Conservation (phyloP, 2,329 filamentous ascomycete genomes). For the Immersiporthe knoxdaviesiana region DNA sequence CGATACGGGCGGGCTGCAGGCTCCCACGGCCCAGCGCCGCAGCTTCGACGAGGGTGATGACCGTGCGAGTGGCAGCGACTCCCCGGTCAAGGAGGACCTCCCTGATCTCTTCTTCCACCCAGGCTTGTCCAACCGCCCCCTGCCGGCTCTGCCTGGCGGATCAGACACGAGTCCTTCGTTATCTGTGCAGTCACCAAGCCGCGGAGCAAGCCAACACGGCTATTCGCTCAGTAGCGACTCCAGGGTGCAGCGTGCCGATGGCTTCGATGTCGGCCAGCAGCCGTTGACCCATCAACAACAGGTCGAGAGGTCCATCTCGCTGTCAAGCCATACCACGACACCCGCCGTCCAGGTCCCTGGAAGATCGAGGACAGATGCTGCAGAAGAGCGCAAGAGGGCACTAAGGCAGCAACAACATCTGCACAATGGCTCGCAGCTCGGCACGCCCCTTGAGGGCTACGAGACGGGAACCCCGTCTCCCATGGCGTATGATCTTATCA, state of each 20-base stretch:
- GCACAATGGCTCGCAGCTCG: conserved; percentile 52
- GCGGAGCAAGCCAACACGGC: conserved; percentile 51
- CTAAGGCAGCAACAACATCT: conserved; percentile 56
- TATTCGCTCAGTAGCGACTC: conserved; percentile 55
- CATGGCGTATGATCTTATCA: conserved; percentile 79
- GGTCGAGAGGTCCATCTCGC: conserved; percentile 75
- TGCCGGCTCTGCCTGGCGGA: conserved; percentile 63
- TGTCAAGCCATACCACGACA: conserved; percentile 80
- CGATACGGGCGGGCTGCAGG: conserved; percentile 85
- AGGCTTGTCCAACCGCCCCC: conserved; percentile 69
- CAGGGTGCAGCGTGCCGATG: conserved; percentile 44
- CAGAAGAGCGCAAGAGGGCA: conserved; percentile 64
- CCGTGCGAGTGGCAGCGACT: conserved; percentile 65
- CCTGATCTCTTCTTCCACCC: conserved; percentile 95
- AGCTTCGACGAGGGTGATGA: conserved; percentile 97
- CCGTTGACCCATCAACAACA: conserved; percentile 47
- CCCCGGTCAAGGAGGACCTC: conserved; percentile 71
- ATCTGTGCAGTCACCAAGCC: conserved; percentile 49
- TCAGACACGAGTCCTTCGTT: conserved; percentile 63
- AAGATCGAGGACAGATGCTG: conserved; percentile 91
- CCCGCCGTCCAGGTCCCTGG: conserved; percentile 81
- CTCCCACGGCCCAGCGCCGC: conserved; percentile 72
- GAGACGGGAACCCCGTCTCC: conserved; percentile 57
- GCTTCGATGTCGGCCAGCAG: conserved; percentile 51
- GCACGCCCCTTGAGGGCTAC: conserved; percentile 58